Evolutionary conservation across 2,329 filamentous ascomycete genomes (phyloP).

Genomic region (Seiridium unicorne): DNA sequence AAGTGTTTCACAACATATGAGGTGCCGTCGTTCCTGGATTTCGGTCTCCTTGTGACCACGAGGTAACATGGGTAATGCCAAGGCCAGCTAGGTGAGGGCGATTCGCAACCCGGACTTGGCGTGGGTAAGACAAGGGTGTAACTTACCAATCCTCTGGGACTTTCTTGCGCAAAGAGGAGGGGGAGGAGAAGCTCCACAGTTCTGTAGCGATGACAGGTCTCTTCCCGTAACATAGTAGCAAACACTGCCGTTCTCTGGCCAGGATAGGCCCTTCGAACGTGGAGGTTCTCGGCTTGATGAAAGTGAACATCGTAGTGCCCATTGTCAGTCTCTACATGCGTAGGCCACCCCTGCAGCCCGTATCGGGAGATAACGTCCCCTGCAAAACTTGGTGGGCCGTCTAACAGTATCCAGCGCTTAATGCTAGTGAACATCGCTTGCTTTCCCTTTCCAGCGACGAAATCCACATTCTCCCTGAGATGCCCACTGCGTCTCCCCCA

Average conservation of each 20-base stretch:
- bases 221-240: background rate
- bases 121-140: background rate
- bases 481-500: background rate
- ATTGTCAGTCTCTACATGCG: background rate
- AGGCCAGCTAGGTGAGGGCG: background rate
- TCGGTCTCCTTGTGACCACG: background rate
- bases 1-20: conserved; percentile 2
- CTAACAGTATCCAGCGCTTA: background rate
- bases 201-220: background rate
- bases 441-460: background rate
- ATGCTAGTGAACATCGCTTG: background rate
- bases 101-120: no score
- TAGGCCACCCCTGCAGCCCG: background rate
- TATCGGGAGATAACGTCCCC: background rate
- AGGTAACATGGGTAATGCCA: background rate
- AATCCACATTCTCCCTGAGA: background rate
- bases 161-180: background rate
- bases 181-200: background rate
- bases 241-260: background rate
- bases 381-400: background rate
- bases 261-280: background rate
- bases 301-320: background rate
- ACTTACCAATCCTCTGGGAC: conserved; percentile 2
- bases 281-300: background rate
- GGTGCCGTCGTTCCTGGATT: background rate